A percentile compares a stretch with the other conserved stretches of the same genome.
These are phyloP conservation scores for Phytophthora sp. DNA, from an alignment of 352 stramenopile species.

Conservation along the genomic window DNA sequence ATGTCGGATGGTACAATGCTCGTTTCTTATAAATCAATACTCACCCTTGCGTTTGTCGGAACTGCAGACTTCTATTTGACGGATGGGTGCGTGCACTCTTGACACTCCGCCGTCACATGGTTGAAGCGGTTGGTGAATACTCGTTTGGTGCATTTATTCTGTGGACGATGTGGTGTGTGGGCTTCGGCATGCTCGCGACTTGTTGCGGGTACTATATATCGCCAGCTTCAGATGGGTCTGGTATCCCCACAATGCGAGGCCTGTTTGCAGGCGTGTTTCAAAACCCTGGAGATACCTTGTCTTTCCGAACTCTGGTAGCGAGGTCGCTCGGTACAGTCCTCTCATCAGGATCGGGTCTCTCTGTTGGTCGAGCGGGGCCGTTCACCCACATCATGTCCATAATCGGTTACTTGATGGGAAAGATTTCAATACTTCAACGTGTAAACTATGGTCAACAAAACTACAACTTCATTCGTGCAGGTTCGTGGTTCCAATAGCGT, in stretches of 20 bases:
- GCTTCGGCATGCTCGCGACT: constrained; percentile 56
- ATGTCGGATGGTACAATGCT: no score
- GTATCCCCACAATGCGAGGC: constrained; percentile 75
- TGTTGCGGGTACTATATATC: constrained; percentile 62
- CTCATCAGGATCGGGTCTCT: constrained; percentile 67
- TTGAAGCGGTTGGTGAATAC: constrained; percentile 57
- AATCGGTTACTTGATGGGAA: constrained; percentile 72
- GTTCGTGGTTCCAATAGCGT: constrained; percentile 19
- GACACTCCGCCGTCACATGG: constrained; percentile 49
- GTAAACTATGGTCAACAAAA: constrained; percentile 75
- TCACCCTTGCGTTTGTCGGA: no score
- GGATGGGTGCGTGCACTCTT: constrained; percentile 67
- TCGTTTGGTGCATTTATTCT: constrained; percentile 67
- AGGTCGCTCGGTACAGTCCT: constrained; percentile 73
- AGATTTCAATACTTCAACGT: constrained; percentile 68
- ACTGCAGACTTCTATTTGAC: constrained; percentile 63
- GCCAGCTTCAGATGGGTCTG: constrained; percentile 66
- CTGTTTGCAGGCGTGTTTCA: constrained; percentile 79
- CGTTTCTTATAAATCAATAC: no score
- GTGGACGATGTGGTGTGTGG: constrained; percentile 71
- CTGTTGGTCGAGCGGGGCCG: constrained; percentile 67
- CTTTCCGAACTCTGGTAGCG: constrained; percentile 67
- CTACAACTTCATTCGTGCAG: constrained; percentile 71
- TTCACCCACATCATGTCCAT: constrained; percentile 81
- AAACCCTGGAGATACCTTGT: constrained; percentile 70